These are phyloP conservation scores for Sonneratia caseolaris DNA, from an alignment of 345 rosid species.

Conservation along the genomic window DNA sequence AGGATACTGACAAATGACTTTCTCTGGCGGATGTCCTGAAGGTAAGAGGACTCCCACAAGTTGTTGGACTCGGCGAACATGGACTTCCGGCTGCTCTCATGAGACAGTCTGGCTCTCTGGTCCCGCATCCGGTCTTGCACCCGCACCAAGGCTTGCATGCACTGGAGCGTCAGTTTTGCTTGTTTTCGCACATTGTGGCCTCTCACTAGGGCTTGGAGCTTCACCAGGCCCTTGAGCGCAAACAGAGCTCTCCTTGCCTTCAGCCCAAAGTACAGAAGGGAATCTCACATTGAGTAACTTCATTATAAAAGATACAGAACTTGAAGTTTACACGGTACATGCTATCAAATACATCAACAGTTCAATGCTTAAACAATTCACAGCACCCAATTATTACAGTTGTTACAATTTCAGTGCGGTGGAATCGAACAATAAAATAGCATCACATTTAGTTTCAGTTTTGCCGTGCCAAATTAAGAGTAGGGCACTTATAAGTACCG, in stretches of 20 bases:
- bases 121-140: conserved; percentile 62
- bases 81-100: conserved; percentile 37
- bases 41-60: conserved; percentile 47
- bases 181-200: conserved; percentile 79
- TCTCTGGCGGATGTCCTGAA: conserved; percentile 52
- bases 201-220: conserved; percentile 89
- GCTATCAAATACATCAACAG: no score
- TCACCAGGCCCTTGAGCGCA: conserved; percentile 78
- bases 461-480: no score
- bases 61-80: conserved; percentile 37
- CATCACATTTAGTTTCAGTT: no score
- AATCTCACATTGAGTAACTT: not conserved
- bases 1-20: conserved; percentile 32
- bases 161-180: conserved; percentile 60
- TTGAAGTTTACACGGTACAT: not conserved
- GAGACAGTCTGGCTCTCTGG: conserved; percentile 42
- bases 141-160: conserved; percentile 71
- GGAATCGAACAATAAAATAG: no score
- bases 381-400: no score
- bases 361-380: no score
- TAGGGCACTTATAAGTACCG: no score
- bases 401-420: no score
- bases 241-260: conserved; percentile 78
- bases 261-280: not conserved
- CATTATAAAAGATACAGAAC: not conserved